These are phyloP conservation scores for Phytophthora pseudosyringae DNA, from an alignment of 352 stramenopile species.

Conservation along the genomic window DNA sequence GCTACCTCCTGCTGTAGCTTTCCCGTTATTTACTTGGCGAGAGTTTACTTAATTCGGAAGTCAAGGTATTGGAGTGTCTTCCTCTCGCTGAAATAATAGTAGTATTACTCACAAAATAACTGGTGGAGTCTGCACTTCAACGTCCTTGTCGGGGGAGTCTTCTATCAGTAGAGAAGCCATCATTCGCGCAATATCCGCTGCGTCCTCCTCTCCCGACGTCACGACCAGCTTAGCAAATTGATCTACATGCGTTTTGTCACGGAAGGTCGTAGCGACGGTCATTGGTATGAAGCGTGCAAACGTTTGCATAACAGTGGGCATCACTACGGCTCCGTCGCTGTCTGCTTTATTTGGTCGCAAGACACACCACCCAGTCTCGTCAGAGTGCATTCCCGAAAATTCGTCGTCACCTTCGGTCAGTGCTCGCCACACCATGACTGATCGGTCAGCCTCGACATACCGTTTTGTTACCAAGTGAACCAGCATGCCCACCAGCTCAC, in stretches of 20 bases:
- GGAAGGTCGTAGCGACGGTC: slow-evolving; percentile 1
- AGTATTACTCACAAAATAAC: too few species aligned
- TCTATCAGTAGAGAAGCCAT: slow-evolving; percentile 30
- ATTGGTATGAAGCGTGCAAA: slow-evolving; percentile 28
- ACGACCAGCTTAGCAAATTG: slow-evolving; percentile 31
- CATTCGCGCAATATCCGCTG: slow-evolving; percentile 20
- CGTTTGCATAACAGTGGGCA: slow-evolving; percentile 15
- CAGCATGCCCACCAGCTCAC: slow-evolving; percentile 10
- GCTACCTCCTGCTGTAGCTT: too few species aligned
- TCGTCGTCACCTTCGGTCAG: slow-evolving; percentile 40
- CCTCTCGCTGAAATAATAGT: too few species aligned
- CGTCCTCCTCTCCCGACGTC: slow-evolving; percentile 33
- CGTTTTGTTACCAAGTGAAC: slow-evolving; percentile 36
- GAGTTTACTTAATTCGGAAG: too few species aligned
- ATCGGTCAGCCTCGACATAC: slow-evolving; percentile 42
- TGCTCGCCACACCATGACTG: slow-evolving; percentile 60
- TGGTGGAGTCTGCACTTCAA: neutral
- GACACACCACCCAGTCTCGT: slow-evolving; percentile 62
- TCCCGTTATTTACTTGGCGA: too few species aligned
- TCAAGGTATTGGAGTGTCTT: too few species aligned
- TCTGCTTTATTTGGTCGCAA: slow-evolving; percentile 17
- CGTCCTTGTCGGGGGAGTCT: neutral
- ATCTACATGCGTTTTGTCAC: slow-evolving; percentile 3
- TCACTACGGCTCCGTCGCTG: neutral
- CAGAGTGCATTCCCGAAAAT: slow-evolving; percentile 48